Conservation (phyloP, 2,329 filamentous ascomycete genomes). For the Bimuria novae-zelandiae region DNA sequence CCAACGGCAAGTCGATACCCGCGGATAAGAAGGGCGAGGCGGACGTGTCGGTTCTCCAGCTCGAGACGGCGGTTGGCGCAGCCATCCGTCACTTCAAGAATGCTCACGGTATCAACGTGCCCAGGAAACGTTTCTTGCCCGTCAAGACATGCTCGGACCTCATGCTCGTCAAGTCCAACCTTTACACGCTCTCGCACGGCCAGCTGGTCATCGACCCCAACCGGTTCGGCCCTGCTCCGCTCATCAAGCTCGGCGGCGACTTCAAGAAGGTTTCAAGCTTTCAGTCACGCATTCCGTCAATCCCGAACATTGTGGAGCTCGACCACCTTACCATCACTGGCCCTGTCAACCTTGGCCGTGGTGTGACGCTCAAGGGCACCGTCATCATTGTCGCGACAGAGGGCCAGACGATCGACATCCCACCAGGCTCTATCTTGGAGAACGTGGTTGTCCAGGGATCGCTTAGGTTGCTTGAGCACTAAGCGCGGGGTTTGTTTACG, state of each 20-base stretch:
- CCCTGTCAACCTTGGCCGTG: constrained; percentile 93
- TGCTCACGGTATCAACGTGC: constrained; percentile 98
- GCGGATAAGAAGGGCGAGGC: constrained; percentile 99
- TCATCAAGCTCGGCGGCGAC: constrained; percentile 98
- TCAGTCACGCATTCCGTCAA: constrained; percentile 83
- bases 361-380: constrained; percentile 94
- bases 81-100: constrained; percentile 99
- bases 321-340: constrained; percentile 97
- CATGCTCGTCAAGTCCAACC: constrained; percentile 99
- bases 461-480: constrained; percentile 74
- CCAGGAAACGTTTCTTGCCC: constrained; percentile 94
- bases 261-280: constrained; percentile 99
- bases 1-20: constrained; percentile 97
- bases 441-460: constrained; percentile 99
- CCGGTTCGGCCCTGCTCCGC: constrained; percentile 92
- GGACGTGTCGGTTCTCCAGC: constrained; percentile 94
- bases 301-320: constrained; percentile 88
- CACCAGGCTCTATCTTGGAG: constrained; percentile 94
- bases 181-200: constrained; percentile 98
- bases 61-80: constrained; percentile 97
- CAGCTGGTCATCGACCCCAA: constrained; percentile 96
- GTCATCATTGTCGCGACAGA: constrained; percentile 99
- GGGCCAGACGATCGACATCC: constrained; percentile 96
- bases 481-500: constrained; percentile 34
- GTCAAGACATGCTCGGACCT: constrained; percentile 99